phyloP scores from a whole-genome alignment of 176 grass and related monocot genomes.

The Carex littledalei region DNA sequence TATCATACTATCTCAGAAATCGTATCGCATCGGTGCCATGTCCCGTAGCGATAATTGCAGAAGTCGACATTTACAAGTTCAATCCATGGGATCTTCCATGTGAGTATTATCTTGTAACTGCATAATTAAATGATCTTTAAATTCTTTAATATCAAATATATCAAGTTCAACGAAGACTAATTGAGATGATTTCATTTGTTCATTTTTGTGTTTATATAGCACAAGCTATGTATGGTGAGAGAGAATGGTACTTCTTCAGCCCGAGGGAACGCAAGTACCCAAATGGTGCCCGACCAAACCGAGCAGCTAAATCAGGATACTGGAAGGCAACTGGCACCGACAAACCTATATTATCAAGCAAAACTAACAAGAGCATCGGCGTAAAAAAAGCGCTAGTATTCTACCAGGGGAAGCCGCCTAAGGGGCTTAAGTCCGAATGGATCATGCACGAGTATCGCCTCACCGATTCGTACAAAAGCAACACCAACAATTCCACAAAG shows the following conservation, averaged over 20 bases:
- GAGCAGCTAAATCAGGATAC: constrained; percentile 1
- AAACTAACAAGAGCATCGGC: constrained; percentile 26
- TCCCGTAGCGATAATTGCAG: constrained; percentile 5
- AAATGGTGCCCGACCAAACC: constrained; percentile 11
- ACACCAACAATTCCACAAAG: not conserved
- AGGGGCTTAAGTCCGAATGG: constrained; percentile 65
- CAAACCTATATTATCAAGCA: constrained; percentile 21
- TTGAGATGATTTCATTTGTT: not conserved
- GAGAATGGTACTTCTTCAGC: constrained; percentile 25
- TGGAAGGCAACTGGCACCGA: constrained; percentile 24
- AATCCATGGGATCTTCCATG: constrained; percentile 21
- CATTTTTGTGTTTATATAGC: not conserved
- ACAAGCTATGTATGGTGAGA: constrained; percentile 16
- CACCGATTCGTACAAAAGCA: not conserved
- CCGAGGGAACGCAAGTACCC: constrained; percentile 25
- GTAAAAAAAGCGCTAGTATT: constrained; percentile 86
- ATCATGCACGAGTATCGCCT: constrained; percentile 96
- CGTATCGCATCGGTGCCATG: constrained; percentile 4
- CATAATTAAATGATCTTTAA: not conserved
- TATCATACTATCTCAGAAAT: constrained; percentile 13
- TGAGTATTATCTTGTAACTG: constrained; percentile 7
- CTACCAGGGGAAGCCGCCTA: constrained; percentile 60
- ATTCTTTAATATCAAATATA: not conserved
- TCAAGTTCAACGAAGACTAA: not conserved
- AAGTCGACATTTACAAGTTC: constrained; percentile 18